Percentiles rank a stretch among this genome's conserved stretches.
Evolutionary conservation across 1,284 basidiomycete species (phyloP).

Genomic region (Kwoniella shivajii): DNA sequence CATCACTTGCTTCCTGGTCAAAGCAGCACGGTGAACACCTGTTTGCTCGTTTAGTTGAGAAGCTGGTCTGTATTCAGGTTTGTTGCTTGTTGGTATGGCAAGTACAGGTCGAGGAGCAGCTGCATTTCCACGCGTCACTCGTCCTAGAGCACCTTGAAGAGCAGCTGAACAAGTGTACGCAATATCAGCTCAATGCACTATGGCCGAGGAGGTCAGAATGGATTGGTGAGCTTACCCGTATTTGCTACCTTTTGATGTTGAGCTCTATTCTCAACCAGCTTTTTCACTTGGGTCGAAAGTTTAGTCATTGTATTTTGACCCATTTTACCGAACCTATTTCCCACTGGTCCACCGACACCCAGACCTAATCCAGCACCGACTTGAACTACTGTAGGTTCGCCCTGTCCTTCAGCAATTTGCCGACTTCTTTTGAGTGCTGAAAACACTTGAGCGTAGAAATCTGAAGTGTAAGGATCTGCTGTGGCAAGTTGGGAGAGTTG

Average conservation of each 20-base stretch:
- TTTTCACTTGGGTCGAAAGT: constrained; percentile 96
- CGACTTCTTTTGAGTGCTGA: constrained; percentile 77
- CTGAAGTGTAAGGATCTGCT: constrained; percentile 93
- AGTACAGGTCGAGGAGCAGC: constrained; percentile 94
- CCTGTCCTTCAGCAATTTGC: constrained; percentile 61
- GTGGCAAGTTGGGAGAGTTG: constrained; percentile 97
- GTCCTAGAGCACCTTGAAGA: constrained; percentile 96
- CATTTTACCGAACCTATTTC: constrained; percentile 69
- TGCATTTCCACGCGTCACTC: constrained; percentile 69
- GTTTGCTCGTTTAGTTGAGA: constrained; percentile 43
- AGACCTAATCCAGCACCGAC: constrained; percentile 74
- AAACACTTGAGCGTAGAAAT: constrained; percentile 98
- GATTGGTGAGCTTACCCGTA: constrained; percentile 58
- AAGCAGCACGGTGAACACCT: constrained; percentile 61
- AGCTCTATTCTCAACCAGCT: constrained; percentile 90
- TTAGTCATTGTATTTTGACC: constrained; percentile 76
- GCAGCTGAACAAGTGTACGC: constrained; percentile 33
- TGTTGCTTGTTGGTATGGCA: constrained; percentile 67
- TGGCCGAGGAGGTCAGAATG: background rate
- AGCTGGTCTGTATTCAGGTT: constrained; percentile 51
- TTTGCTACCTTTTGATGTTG: constrained; percentile 80
- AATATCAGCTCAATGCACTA: background rate
- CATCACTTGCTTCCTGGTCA: constrained; percentile 77
- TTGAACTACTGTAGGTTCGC: constrained; percentile 70
- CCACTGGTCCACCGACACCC: constrained; percentile 67